Percentiles rank a stretch among this genome's conserved stretches.
Evolutionary conservation across 2,329 filamentous ascomycete species (phyloP).

Genomic region (Pseudovirgaria hyperparasitica): DNA sequence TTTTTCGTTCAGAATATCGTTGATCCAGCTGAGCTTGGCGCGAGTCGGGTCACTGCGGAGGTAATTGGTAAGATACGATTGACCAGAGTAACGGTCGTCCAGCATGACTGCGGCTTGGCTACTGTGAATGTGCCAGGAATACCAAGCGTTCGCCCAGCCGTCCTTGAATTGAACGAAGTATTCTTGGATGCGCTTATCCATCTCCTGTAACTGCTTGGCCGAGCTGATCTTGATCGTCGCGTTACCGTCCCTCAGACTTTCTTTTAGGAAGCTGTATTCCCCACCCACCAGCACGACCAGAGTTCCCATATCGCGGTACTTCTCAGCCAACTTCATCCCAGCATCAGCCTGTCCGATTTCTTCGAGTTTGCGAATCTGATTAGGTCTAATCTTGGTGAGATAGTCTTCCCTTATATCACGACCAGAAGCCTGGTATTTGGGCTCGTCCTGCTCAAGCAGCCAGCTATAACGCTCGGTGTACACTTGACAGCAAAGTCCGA

Average conservation of each 20-base stretch:
- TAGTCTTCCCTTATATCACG: conserved; percentile 32
- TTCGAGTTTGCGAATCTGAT: conserved; percentile 29
- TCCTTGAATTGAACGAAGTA: conserved; percentile 54
- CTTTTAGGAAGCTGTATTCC: conserved; percentile 28
- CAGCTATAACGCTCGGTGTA: conserved; percentile 48
- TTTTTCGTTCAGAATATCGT: conserved; percentile 67
- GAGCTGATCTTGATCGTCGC: conserved; percentile 22
- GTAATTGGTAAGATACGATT: conserved; percentile 62
- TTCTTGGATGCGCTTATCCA: conserved; percentile 30
- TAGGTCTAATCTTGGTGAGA: conserved; percentile 24
- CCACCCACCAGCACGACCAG: conserved; percentile 41
- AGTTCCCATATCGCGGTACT: conserved; percentile 49
- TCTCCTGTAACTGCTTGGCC: conserved; percentile 27
- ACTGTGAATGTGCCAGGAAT: conserved; percentile 60
- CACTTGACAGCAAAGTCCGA: conserved; percentile 45
- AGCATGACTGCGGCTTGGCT: conserved; percentile 38
- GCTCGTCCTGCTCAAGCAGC: conserved; percentile 39
- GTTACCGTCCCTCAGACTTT: conserved; percentile 11
- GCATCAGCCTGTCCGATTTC: conserved; percentile 41
- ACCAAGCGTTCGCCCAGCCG: conserved; percentile 63
- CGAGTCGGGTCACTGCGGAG: conserved; percentile 59
- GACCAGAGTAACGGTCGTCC: conserved; percentile 53
- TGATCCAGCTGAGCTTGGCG: conserved; percentile 84
- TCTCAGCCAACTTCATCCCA: conserved; percentile 49
- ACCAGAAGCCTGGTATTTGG: conserved; percentile 35